phyloP scores from a whole-genome alignment of 1,139 yeast species.

The Suhomyces choctaworum region DNA sequence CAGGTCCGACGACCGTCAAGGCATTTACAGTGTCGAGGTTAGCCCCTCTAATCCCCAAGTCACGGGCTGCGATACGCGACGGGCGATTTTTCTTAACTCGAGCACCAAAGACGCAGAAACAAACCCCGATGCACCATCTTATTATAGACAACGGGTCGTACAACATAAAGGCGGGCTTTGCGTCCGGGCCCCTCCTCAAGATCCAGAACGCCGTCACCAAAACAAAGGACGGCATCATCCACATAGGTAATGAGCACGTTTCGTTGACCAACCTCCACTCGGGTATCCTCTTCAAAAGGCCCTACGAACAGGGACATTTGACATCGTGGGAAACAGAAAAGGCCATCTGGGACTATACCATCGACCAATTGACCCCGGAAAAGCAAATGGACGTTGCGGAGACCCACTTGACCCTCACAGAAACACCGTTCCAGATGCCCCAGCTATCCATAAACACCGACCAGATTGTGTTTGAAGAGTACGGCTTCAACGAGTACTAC shows the following conservation, averaged over 20 bases:
- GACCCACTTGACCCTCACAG: constrained; percentile 62
- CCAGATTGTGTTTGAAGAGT: constrained; percentile 93
- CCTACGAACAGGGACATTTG: constrained; percentile 85
- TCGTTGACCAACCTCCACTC: constrained; percentile 69
- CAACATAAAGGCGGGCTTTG: constrained; percentile 73
- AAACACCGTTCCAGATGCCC: constrained; percentile 81
- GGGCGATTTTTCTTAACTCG: neutral
- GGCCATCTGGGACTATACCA: constrained; percentile 87
- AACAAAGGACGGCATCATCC: constrained; percentile 72
- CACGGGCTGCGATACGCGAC: neutral
- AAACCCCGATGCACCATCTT: constrained; percentile 17
- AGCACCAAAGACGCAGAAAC: no score
- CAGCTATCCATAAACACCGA: constrained; percentile 83
- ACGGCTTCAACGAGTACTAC: constrained; percentile 69
- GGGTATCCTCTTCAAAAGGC: constrained; percentile 73
- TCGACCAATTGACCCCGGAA: constrained; percentile 35
- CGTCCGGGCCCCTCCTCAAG: constrained; percentile 32
- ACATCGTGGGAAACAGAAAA: constrained; percentile 92
- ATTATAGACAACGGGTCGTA: constrained; percentile 89
- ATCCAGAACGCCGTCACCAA: constrained; percentile 72
- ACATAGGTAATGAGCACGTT: constrained; percentile 70
- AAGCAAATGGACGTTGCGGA: constrained; percentile 45
- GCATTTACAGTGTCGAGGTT: neutral
- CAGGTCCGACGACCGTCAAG: no score
- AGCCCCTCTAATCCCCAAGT: neutral